phyloP scores from a whole-genome alignment of 805 yeast genomes.

The Martiniozyma abietophila region DNA sequence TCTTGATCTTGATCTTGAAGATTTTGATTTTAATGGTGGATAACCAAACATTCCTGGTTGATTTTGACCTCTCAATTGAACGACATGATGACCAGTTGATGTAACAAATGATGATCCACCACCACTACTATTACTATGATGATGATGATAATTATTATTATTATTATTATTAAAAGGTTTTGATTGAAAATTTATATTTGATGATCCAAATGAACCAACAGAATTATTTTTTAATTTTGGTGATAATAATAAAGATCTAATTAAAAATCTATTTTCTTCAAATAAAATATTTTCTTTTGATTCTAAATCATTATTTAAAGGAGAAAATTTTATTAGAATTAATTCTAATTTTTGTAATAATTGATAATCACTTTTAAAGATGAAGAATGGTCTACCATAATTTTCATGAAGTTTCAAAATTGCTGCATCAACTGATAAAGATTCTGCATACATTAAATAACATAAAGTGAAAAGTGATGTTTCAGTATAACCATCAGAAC shows the following conservation, averaged over 20 bases:
- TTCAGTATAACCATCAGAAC: slow-evolving; percentile 91
- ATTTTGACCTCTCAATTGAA: slow-evolving; percentile 21
- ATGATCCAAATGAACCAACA: slow-evolving; percentile 7
- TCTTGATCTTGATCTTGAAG: no score
- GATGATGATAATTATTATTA: slow-evolving; percentile 1
- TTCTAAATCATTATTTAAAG: slow-evolving; percentile 20
- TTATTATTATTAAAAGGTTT: slow-evolving; percentile 1
- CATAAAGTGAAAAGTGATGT: slow-evolving; percentile 68
- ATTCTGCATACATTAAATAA: slow-evolving; percentile 61
- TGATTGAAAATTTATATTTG: neutral
- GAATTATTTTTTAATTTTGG: slow-evolving; percentile 12
- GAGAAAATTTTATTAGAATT: slow-evolving; percentile 52
- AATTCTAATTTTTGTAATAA: slow-evolving; percentile 58
- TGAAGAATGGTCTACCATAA: slow-evolving; percentile 72
- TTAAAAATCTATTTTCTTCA: slow-evolving; percentile 15
- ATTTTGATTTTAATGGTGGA: neutral
- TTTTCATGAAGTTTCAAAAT: slow-evolving; percentile 51
- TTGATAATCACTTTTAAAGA: slow-evolving; percentile 67
- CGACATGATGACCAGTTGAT: slow-evolving; percentile 24
- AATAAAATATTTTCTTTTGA: slow-evolving; percentile 6
- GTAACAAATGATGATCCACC: slow-evolving; percentile 16
- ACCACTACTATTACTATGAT: neutral
- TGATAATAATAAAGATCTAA: slow-evolving; percentile 17
- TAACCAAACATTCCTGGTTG: neutral
- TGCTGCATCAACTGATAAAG: slow-evolving; percentile 54